phyloP scores from a whole-genome alignment of 768 basidiomycete species.

The Suillus sp. region DNA sequence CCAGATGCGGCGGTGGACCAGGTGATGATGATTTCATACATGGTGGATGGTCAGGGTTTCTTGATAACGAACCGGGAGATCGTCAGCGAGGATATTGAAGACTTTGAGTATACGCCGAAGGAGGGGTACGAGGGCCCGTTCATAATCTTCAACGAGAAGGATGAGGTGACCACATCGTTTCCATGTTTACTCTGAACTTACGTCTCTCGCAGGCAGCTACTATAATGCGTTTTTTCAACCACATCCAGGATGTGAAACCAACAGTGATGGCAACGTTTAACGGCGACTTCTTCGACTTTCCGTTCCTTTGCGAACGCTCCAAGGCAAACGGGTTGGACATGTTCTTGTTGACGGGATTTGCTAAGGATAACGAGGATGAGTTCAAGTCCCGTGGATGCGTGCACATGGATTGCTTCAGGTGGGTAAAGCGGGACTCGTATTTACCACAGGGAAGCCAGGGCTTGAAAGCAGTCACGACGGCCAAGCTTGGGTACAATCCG shows the following conservation, averaged over 20 bases:
- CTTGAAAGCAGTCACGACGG: slow-evolving; percentile 94
- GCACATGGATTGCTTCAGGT: slow-evolving; percentile 99
- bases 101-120: slow-evolving; percentile 99
- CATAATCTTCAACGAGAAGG: slow-evolving; percentile 89
- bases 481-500: slow-evolving; percentile 95
- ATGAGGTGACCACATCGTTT: slow-evolving; percentile 62
- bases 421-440: slow-evolving; percentile 99
- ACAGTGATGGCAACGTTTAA: slow-evolving; percentile 99
- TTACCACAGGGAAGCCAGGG: slow-evolving; percentile 98
- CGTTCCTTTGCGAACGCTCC: slow-evolving; percentile 87
- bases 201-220: slow-evolving; percentile 62
- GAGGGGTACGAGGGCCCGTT: slow-evolving; percentile 98
- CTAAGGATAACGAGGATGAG: slow-evolving; percentile 90
- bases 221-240: slow-evolving; percentile 88
- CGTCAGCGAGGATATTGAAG: slow-evolving; percentile 94
- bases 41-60: slow-evolving; percentile 97
- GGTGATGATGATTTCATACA: slow-evolving; percentile 99
- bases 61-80: slow-evolving; percentile 98
- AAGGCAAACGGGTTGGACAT: slow-evolving; percentile 92
- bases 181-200: neutral
- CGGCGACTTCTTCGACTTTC: slow-evolving; percentile 99
- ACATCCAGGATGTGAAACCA: slow-evolving; percentile 90
- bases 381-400: slow-evolving; percentile 91
- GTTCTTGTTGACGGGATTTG: slow-evolving; percentile 93
- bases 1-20: slow-evolving; percentile 95